These are phyloP conservation scores for Solanum etuberosum DNA, from an alignment of 257 asterid species.

Conservation along the genomic window DNA sequence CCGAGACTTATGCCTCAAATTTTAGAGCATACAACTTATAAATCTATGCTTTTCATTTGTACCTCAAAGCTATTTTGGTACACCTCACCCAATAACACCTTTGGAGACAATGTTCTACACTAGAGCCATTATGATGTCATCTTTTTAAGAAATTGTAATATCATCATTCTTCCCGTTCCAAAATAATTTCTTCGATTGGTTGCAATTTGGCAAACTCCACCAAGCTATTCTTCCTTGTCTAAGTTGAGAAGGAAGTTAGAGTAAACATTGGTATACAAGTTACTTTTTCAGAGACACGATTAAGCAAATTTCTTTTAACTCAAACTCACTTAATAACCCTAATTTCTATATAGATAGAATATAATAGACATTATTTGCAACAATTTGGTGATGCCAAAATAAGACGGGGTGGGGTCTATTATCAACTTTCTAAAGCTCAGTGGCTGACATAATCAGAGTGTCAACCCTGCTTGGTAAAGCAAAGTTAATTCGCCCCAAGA, in stretches of 20 bases:
- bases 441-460: background rate
- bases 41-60: background rate
- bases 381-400: background rate
- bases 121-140: background rate
- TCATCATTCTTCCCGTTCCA: background rate
- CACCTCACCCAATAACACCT: background rate
- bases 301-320: background rate
- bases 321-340: background rate
- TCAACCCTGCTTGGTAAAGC: background rate
- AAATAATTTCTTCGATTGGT: background rate
- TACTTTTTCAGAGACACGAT: background rate
- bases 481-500: background rate
- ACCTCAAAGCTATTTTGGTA: background rate
- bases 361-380: background rate
- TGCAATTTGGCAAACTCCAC: background rate
- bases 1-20: background rate
- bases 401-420: background rate
- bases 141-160: background rate
- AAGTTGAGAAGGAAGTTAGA: background rate
- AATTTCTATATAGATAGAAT: background rate
- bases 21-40: background rate
- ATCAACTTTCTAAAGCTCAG: background rate
- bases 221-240: background rate
- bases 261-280: background rate
- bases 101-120: background rate